Conservation (phyloP, 345 rosid genomes). For the Heritiera littoralis region DNA sequence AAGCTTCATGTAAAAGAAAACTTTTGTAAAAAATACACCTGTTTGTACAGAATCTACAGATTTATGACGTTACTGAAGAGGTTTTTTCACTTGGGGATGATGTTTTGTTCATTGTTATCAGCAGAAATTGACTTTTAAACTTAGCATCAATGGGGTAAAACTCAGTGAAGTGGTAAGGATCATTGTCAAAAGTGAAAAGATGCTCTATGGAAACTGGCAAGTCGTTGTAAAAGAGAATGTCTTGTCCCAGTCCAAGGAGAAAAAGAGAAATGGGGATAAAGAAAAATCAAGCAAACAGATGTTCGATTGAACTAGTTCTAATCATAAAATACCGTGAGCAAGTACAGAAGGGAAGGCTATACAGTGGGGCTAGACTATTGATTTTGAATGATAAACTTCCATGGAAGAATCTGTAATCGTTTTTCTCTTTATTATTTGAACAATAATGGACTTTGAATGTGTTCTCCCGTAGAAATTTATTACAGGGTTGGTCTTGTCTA, state of each 20-base stretch:
- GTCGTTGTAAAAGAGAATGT: conserved; percentile 7
- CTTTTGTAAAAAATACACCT: neutral
- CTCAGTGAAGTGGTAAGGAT: neutral
- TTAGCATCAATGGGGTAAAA: neutral
- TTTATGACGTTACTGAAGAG: conserved; percentile 26
- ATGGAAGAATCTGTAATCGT: conserved; percentile 9
- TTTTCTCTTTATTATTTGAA: conserved; percentile 10
- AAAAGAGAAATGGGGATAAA: neutral
- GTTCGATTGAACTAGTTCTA: conserved; percentile 8
- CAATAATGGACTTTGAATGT: conserved; percentile 5
- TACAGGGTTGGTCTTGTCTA: conserved; percentile 9
- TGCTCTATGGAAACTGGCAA: neutral
- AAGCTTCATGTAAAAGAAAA: neutral
- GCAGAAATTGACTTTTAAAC: neutral
- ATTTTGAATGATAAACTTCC: conserved; percentile 11
- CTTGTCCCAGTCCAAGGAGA: conserved; percentile 6
- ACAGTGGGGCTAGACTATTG: conserved; percentile 6
- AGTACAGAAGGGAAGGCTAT: conserved; percentile 12
- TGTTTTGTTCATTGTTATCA: neutral
- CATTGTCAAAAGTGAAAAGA: conserved; percentile 9
- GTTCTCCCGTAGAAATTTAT: neutral
- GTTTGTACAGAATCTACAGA: conserved; percentile 21
- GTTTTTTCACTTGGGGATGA: neutral
- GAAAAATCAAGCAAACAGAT: conserved; percentile 8
- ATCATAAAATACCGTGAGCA: conserved; percentile 15